Evolutionary conservation across 805 yeast species (phyloP).

Genomic region (Sungouiozyma ichnusensis): DNA sequence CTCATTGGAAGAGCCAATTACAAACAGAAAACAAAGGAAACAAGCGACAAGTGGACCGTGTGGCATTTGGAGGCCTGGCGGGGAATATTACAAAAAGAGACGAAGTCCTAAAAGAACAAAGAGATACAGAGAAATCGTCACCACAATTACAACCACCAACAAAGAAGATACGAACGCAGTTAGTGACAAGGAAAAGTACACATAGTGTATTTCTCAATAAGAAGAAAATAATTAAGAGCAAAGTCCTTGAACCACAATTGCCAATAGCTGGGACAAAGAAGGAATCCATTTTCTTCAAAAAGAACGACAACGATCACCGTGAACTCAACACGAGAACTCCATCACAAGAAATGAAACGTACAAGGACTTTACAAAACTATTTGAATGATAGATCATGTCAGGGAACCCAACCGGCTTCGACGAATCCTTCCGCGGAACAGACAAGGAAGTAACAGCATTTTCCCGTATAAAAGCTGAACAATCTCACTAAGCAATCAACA

Average conservation of each 20-base stretch:
- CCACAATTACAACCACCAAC: neutral
- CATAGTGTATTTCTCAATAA: neutral
- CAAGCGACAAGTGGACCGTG: conserved; percentile 7
- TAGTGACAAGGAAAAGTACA: neutral
- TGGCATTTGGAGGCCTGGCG: conserved; percentile 27
- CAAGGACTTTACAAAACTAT: conserved; percentile 1
- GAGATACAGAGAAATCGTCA: neutral
- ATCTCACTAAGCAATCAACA: no score
- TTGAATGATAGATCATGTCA: conserved; percentile 12
- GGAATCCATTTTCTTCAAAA: conserved; percentile 4
- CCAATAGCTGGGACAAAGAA: conserved; percentile 7
- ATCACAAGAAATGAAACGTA: neutral
- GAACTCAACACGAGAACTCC: conserved; percentile 1
- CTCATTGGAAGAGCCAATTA: neutral
- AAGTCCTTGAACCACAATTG: neutral
- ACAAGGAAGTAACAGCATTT: neutral
- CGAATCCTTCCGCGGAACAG: neutral
- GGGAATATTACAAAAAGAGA: conserved; percentile 7
- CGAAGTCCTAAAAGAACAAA: neutral
- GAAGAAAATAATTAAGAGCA: neutral
- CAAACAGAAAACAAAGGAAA: neutral
- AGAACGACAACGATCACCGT: neutral
- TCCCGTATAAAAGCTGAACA: no score
- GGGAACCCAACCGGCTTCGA: no score
- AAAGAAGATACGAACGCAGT: neutral